These are phyloP conservation scores for Cyphellophora attinorum DNA, from an alignment of 2,329 filamentous ascomycete species.

Conservation along the genomic window DNA sequence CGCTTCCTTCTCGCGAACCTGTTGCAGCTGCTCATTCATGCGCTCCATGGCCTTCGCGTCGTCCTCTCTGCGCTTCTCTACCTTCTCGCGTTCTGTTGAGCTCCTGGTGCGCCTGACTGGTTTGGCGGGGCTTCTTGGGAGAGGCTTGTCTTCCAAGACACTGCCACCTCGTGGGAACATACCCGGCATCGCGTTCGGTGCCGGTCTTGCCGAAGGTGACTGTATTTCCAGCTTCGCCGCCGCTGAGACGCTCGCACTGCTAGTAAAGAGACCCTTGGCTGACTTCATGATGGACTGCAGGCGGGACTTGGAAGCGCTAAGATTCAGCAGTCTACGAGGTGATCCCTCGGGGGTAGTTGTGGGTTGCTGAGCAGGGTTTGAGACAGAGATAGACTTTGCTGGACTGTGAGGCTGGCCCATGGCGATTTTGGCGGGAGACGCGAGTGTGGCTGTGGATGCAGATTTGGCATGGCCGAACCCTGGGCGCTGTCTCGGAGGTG, in stretches of 20 bases:
- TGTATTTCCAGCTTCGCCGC: constrained; percentile 49
- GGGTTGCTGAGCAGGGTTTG: constrained; percentile 39
- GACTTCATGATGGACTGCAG: constrained; percentile 84
- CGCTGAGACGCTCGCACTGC: constrained; percentile 52
- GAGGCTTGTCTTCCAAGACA: constrained; percentile 12
- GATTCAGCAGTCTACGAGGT: constrained; percentile 50
- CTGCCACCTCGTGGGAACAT: constrained; percentile 20
- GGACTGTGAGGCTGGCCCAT: constrained; percentile 23
- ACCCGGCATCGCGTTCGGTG: constrained; percentile 19
- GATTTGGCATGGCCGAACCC: constrained; percentile 51
- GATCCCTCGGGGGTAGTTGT: constrained; percentile 51
- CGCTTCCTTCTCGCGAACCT: constrained; percentile 25
- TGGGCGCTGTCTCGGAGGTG: constrained; percentile 13
- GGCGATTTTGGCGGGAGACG: constrained; percentile 38
- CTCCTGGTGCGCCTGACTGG: constrained; percentile 44
- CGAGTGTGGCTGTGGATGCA: constrained; percentile 50
- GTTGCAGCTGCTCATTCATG: constrained; percentile 28
- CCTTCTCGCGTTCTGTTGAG: constrained; percentile 46
- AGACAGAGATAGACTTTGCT: constrained; percentile 53
- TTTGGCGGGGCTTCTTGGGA: constrained; percentile 23
- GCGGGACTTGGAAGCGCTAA: constrained; percentile 89
- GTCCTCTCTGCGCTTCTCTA: constrained; percentile 24
- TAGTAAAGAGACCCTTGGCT: constrained; percentile 77
- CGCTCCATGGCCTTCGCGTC: constrained; percentile 18
- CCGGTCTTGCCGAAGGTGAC: constrained; percentile 29